Conservation (phyloP, 2,329 filamentous ascomycete genomes). For the Fusarium sp. region DNA sequence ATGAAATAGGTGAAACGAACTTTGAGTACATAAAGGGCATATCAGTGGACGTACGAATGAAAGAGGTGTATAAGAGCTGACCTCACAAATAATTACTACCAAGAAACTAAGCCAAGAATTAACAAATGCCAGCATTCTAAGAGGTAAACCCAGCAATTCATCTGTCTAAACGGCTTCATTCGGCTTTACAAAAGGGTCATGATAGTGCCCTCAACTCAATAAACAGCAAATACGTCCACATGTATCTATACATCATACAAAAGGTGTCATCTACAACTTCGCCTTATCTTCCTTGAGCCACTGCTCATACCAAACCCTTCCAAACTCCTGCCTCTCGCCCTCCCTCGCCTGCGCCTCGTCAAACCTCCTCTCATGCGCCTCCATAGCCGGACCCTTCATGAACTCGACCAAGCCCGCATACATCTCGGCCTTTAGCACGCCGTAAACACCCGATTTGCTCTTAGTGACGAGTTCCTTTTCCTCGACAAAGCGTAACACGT, state of each 20-base stretch:
- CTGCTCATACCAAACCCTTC: constrained; percentile 65
- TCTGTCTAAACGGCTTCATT: too few relatives aligned
- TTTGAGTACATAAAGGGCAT: background rate
- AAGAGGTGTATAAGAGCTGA: too few relatives aligned
- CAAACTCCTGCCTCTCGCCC: constrained; percentile 60
- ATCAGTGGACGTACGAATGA: too few relatives aligned
- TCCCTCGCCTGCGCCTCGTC: constrained; percentile 58
- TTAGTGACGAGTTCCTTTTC: constrained; percentile 73
- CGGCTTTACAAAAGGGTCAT: too few relatives aligned
- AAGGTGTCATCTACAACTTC: constrained; percentile 52
- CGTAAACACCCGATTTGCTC: constrained; percentile 77
- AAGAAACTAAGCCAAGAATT: too few relatives aligned
- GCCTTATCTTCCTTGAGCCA: constrained; percentile 61
- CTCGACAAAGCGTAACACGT: constrained; percentile 71
- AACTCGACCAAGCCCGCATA: constrained; percentile 75
- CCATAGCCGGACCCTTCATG: constrained; percentile 67
- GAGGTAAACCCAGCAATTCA: too few relatives aligned
- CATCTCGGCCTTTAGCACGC: constrained; percentile 81
- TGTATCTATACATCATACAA: constrained; percentile 5
- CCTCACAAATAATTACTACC: too few relatives aligned
- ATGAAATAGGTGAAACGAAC: background rate
- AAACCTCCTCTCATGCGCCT: constrained; percentile 65
- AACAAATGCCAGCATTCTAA: too few relatives aligned
- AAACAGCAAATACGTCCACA: background rate
- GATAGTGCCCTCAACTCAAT: too few relatives aligned